Evolutionary conservation across 169 alveolate species (phyloP).

Genomic region (Eimeria tenella): DNA sequence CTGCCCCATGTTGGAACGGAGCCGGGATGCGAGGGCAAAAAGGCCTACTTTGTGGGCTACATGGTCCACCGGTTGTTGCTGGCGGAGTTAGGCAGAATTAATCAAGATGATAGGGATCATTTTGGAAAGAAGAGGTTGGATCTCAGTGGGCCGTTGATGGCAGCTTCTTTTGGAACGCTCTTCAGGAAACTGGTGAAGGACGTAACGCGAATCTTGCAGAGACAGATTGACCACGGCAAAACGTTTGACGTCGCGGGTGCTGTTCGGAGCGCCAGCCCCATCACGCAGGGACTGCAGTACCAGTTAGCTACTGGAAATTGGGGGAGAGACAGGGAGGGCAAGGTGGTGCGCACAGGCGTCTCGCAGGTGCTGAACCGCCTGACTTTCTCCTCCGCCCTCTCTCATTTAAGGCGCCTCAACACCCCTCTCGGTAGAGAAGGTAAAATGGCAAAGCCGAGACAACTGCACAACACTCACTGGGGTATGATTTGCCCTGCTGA

Average conservation of each 20-base stretch:
- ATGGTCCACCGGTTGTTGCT: slow-evolving; percentile 98
- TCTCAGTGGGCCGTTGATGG: slow-evolving; percentile 99
- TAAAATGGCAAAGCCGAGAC: slow-evolving; percentile 99
- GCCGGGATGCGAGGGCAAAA: slow-evolving; percentile 95
- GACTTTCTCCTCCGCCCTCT: slow-evolving; percentile 98
- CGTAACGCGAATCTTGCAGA: slow-evolving; percentile 93
- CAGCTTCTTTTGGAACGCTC: slow-evolving; percentile 97
- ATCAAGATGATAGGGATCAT: slow-evolving; percentile 99
- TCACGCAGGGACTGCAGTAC: slow-evolving; percentile 94
- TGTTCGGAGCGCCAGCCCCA: slow-evolving; percentile 91
- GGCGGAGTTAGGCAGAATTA: slow-evolving; percentile 97
- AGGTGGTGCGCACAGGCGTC: slow-evolving; percentile 98
- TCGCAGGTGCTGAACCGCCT: slow-evolving; percentile 97
- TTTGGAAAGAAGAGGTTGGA: slow-evolving; percentile 99
- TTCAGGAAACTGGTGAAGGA: slow-evolving; percentile 96
- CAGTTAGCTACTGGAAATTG: slow-evolving; percentile 98
- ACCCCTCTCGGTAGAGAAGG: slow-evolving; percentile 99
- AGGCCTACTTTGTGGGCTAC: slow-evolving; percentile 99
- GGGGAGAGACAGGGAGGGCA: slow-evolving; percentile 98
- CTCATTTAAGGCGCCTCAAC: slow-evolving; percentile 99
- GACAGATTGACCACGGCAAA: slow-evolving; percentile 92
- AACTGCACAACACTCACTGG: slow-evolving; percentile 99
- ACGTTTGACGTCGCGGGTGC: slow-evolving; percentile 94
- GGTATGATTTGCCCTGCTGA: slow-evolving; percentile 99
- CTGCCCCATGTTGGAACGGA: slow-evolving; percentile 99